Evolutionary conservation across 495 filamentous ascomycete species (phyloP), one percentile per base, ranked within the genome.

Genomic region (Extremus antarcticus): DNA sequence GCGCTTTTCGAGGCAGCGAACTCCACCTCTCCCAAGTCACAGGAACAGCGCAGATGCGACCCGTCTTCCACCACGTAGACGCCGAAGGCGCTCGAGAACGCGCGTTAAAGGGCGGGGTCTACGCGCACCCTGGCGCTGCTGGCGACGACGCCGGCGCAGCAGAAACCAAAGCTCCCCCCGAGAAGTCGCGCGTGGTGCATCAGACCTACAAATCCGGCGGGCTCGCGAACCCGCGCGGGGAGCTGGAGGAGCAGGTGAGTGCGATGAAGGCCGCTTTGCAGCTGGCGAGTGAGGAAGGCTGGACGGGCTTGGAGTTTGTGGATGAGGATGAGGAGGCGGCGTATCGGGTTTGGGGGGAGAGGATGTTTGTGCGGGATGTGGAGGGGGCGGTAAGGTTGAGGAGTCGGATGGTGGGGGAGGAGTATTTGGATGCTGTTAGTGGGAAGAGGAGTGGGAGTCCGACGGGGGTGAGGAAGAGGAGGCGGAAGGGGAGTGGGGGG

Each of bases 31-130:
- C 80, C 0, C 77, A 77, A 4, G 73, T 89, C 43, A 74, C 77
- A 22, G 81, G 82, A 0, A 78, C 87, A 17, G 83, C 85, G 15
- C 84, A 88, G 65, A 71, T 90, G 60, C 78, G 84, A 3, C 83
- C 87, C 2, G 82, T 89, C 58, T 79, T 87, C 57, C 80, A 85
- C 60, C 85, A 90, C 64, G 63, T 90, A 22, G 87, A 90, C 66
- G 86, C 87, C 0, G 50, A 78, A 43, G 70, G 77, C 38, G 83
- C 86, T 68, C 51, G 68, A 1, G 65, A 71, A 13, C 70, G 65
- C 19, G 45, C 54, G 15, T 46, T 56, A 13, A 53, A 60, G 9
- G 48, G 43, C 1, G 45, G 50, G 2, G 50, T 47, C 1, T 25
- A 13, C 16, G 43, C 52, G 1, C 43, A 23, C 9, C 10, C 3